phyloP scores from a whole-genome alignment of 306 rosid genomes.

The Malus domestica region ASM211411v1 NC_041800.1:9054501-9055000 shows the following conservation, averaged over 20 bases:
- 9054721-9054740: conserved; percentile 17
- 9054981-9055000: not conserved
- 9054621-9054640: conserved; percentile 70
- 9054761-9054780: conserved; percentile 13
- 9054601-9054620: conserved; percentile 29
- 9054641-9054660: conserved; percentile 72
- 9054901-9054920: conserved; percentile 91
- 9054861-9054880: conserved; percentile 8
- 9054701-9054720: conserved; percentile 9
- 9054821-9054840: conserved; percentile 9
- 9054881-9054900: conserved; percentile 41
- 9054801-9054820: not conserved
- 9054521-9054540: not conserved
- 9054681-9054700: conserved; percentile 5
- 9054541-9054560: not conserved
- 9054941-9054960: not conserved
- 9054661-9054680: conserved; percentile 51
- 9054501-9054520: not conserved
- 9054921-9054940: not conserved
- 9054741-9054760: conserved; percentile 22
- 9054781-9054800: conserved; percentile 16
- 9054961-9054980: not conserved
- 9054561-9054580: not conserved
- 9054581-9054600: conserved; percentile 10
- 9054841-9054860: conserved; percentile 8